A percentile compares a stretch with the other conserved stretches of the same genome.
phyloP scores from a whole-genome alignment of 768 basidiomycete genomes.

The Amyloporia xantha region DNA sequence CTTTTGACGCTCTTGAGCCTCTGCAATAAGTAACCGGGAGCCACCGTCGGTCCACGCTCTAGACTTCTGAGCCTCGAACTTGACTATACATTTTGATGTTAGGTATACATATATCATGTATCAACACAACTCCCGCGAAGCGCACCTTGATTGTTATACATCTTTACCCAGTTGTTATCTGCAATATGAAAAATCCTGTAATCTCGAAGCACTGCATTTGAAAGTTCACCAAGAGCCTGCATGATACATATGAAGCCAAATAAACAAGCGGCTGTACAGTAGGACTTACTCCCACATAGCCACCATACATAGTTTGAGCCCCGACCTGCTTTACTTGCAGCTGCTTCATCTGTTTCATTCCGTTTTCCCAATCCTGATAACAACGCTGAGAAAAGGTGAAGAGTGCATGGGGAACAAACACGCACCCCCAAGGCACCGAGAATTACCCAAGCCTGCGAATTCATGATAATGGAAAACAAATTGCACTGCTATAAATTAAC shows the following conservation, averaged over 20 bases:
- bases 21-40: conserved; percentile 16
- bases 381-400: neutral
- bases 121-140: neutral
- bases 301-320: no score
- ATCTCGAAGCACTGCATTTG: neutral
- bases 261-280: no score
- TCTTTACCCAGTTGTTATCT: neutral
- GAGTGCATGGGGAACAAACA: neutral
- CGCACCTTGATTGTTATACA: neutral
- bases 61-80: conserved; percentile 12
- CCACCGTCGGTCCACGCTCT: conserved; percentile 17
- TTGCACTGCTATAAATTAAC: neutral
- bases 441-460: neutral
- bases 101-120: neutral
- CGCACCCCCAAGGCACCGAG: neutral
- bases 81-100: conserved; percentile 9
- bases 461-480: neutral
- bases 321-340: no score
- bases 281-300: no score
- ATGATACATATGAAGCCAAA: no score
- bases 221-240: neutral
- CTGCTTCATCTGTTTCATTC: neutral
- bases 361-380: neutral
- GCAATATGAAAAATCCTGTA: neutral
- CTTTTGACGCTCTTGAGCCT: conserved; percentile 16